Evolutionary conservation across 345 rosid genomes (phyloP), one percentile per base, ranked within the genome.

Genomic region (Gossypium mustelinum): DNA sequence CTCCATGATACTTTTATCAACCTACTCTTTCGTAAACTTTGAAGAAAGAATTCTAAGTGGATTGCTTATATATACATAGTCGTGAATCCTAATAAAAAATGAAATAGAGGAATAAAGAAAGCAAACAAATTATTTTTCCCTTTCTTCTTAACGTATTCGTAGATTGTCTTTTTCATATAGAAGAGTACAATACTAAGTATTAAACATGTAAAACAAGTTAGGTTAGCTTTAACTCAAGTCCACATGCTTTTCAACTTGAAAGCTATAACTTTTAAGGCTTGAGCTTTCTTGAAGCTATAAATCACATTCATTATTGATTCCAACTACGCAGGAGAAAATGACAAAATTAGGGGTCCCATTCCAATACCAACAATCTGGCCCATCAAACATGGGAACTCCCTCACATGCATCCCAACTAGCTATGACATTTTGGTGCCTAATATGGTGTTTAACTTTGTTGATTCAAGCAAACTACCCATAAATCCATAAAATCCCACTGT

Each of bases 281-380:
- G 56, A 48, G 72, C 56, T 68, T 68, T 27, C 71, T 68, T 68
- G 72, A 68, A 48, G 13, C 57, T 14, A 24, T 68, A 48, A 48
- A 68, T 68, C 72, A 5, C 41, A 34, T 34, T 13, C 57, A 68
- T 68, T 24, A 48, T 17, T 48, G 8, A 48, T 47, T 68, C 57
- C 72, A 68, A 47, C 56, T 47, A 68, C 41, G 29, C 57, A 2
- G 7, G 11, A 68, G 57, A 68, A 48, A 48, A 68, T 48, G 57
- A 24, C 72, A 68, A 68, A 68, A 48, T 13, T 16, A 48, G 57
- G 39, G 39, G 55, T 67, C 55, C 71, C 20, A 67, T 47, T 67
- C 71, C 55, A 11, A 11, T 47, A 67, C 55, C 71, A 9, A 52
- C 56, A 68, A 68, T 68, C 47, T 68, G 57, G 72, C 50, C 51